Base-by-base conservation (phyloP, 192 early-diverging fungal species). In the Glomus cerebriforme region DNA sequence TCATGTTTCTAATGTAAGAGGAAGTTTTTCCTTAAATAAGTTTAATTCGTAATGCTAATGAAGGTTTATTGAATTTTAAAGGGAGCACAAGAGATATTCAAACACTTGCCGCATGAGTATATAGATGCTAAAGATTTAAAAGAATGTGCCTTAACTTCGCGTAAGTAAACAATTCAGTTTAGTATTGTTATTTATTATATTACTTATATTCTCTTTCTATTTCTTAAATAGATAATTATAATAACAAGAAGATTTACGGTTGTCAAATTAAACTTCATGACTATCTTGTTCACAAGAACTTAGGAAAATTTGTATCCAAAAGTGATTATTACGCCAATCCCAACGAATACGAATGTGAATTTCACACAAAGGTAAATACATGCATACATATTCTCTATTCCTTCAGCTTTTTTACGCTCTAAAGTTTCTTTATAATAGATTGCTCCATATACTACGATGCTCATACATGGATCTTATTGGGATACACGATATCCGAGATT, bases 391-490 rank as follows among this genome's bases (percentile, higher is more conserved):
- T n/a, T n/a, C n/a, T n/a, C n/a, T n/a, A n/a, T n/a, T n/a, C n/a
- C n/a, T n/a, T n/a, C n/a, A n/a, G n/a, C n/a, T n/a, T n/a, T n/a
- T n/a, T n/a, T n/a, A n/a, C n/a, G n/a, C n/a, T 37, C 6, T 35
- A 22, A 12, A 58, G 0, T 29, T 35, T 26, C 15, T 32, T 24
- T 45, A 67, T 65, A 62, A n/a, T 81, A 93, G 83, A 91, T 99
- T 82, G 96, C 96, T 5, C 98, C 98, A 2, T 96, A 97, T 79
- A 91, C 95, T 17, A 91, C 92, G 15, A 90, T 96, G 82, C 85
- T 98, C 27, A 85, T 97, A 66, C 98, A 97, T 73, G 98, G 97
- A 35, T 95, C 96, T 43, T 99, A 96, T 86, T 99, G 98, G 98
- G 92, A 95, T 80, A 72, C 83, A 19, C 84, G 88, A 65, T 97